Percentiles rank a stretch among this genome's conserved stretches.
phyloP scores from a whole-genome alignment of 164 flowering plant genomes.

The Sedum album region DNA sequence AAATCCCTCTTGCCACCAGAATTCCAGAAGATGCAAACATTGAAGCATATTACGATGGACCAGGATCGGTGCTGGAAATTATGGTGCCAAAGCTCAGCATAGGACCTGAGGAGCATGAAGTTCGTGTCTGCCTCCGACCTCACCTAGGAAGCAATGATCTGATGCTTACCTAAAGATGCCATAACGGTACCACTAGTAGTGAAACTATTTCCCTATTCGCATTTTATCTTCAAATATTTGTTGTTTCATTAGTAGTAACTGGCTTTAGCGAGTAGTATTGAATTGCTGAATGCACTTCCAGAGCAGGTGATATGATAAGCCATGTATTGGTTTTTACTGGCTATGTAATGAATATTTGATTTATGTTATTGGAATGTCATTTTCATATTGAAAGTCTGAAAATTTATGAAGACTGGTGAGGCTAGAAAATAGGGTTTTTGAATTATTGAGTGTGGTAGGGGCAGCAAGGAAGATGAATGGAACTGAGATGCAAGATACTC shows the following conservation, averaged over 20 bases:
- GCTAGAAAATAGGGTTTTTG: background rate
- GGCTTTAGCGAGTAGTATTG: background rate
- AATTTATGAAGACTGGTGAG: background rate
- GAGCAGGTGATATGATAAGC: background rate
- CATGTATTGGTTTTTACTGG: background rate
- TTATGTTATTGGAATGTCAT: background rate
- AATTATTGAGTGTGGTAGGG: background rate
- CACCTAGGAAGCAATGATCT: constrained; percentile 12
- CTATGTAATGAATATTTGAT: background rate
- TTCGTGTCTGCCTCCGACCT: constrained; percentile 23
- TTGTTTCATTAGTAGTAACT: background rate
- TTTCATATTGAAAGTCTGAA: background rate
- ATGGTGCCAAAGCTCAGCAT: constrained; percentile 21
- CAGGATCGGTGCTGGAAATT: constrained; percentile 18
- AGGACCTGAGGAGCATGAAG: constrained; percentile 21
- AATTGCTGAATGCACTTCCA: background rate
- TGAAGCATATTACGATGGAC: constrained; percentile 19
- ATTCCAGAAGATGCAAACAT: constrained; percentile 21
- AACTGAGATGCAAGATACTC: too few relatives aligned
- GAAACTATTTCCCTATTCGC: background rate
- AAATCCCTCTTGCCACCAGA: constrained; percentile 14
- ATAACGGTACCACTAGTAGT: background rate
- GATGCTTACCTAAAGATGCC: constrained; percentile 9
- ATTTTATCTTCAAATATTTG: constrained; percentile 9
- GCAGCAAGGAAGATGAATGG: too few relatives aligned